Percentiles rank a stretch among this genome's conserved stretches.
These are phyloP conservation scores for Pichia nanzhaoensis DNA, from an alignment of 805 yeast species.

Conservation along the genomic window DNA sequence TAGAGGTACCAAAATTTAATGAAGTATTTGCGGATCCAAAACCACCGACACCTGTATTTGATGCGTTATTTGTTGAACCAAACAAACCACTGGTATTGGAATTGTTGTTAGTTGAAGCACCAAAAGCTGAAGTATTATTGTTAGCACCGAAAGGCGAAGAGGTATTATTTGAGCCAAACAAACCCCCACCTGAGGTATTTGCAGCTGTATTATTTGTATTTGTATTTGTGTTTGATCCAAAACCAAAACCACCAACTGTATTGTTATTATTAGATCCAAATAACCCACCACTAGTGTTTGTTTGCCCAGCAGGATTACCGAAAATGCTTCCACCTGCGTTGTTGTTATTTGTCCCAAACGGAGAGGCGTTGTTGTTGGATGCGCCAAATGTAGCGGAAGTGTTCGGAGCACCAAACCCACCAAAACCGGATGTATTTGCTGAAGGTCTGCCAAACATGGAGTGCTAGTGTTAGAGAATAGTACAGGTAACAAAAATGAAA, in stretches of 20 bases:
- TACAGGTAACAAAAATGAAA: not conserved
- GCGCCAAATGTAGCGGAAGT: constrained; percentile 11
- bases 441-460: constrained; percentile 43
- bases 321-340: constrained; percentile 18
- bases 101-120: constrained; percentile 23
- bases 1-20: constrained; percentile 6
- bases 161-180: constrained; percentile 24
- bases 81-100: constrained; percentile 14
- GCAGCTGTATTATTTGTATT: constrained; percentile 5
- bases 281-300: constrained; percentile 10
- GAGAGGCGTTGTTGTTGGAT: constrained; percentile 12
- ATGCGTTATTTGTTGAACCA: constrained; percentile 7
- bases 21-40: constrained; percentile 11
- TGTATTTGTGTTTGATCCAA: constrained; percentile 26
- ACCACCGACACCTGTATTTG: constrained; percentile 9
- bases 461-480: not conserved
- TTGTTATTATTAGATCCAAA: constrained; percentile 21
- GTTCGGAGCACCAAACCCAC: constrained; percentile 30
- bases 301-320: constrained; percentile 11
- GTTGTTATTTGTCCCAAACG: constrained; percentile 18
- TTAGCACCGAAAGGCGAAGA: constrained; percentile 31
- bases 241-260: constrained; percentile 17
- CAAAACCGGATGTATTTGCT: constrained; percentile 41
- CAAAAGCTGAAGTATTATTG: constrained; percentile 26
- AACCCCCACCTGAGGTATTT: constrained; percentile 23